Evolutionary conservation across 441 rosid genomes (phyloP).

Genomic region (Jatropha multifida): DNA sequence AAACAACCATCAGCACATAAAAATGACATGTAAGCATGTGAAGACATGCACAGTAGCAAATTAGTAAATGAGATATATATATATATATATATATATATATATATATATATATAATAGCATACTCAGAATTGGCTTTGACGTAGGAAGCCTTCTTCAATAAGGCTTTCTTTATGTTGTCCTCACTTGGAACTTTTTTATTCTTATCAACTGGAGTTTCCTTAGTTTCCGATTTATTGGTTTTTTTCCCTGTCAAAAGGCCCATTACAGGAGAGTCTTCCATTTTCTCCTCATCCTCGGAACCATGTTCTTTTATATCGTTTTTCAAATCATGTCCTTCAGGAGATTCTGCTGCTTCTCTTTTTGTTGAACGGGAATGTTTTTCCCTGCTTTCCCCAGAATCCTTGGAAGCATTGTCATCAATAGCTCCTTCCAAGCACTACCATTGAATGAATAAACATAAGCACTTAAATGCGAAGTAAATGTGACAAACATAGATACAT

Average conservation of each 20-base stretch:
- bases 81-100: background rate
- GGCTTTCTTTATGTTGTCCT: slow-evolving; percentile 56
- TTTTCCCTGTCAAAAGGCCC: slow-evolving; percentile 59
- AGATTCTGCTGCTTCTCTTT: slow-evolving; percentile 38
- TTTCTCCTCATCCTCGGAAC: slow-evolving; percentile 53
- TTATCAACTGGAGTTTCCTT: slow-evolving; percentile 34
- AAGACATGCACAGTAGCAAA: slow-evolving; percentile 14
- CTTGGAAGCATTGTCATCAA: slow-evolving; percentile 43
- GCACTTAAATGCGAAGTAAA: slow-evolving; percentile 9
- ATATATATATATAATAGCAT: slow-evolving; percentile 22
- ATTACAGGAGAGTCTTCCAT: slow-evolving; percentile 78
- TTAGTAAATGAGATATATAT: background rate
- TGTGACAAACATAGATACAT: background rate
- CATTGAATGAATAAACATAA: slow-evolving; percentile 23
- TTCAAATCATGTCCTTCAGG: slow-evolving; percentile 41
- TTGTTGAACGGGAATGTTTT: slow-evolving; percentile 29
- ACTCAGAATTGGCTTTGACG: slow-evolving; percentile 69
- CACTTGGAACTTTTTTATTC: slow-evolving; percentile 43
- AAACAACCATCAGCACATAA: slow-evolving; percentile 6
- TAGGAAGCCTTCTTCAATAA: slow-evolving; percentile 58
- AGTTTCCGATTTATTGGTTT: slow-evolving; percentile 29
- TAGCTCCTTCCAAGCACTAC: slow-evolving; percentile 55
- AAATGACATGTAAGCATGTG: slow-evolving; percentile 5
- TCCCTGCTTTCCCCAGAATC: slow-evolving; percentile 41
- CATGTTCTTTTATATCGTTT: slow-evolving; percentile 40